Conservation (phyloP, 441 rosid genomes). For the Bocquillonia castaneifolia region DNA sequence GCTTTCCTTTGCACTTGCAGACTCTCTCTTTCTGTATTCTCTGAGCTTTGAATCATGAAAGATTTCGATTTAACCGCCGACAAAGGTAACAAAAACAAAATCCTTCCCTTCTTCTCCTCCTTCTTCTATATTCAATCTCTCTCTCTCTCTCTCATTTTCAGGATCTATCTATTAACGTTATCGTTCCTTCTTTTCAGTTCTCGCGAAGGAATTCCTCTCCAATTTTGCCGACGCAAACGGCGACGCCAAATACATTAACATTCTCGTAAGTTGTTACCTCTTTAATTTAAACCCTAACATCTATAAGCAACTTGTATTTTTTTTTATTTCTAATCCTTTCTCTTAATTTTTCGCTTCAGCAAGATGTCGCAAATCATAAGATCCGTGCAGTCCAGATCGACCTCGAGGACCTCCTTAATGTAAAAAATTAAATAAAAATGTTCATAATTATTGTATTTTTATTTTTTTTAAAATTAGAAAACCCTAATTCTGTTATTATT, state of each 20-base stretch:
- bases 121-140: not conserved
- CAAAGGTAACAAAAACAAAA: conserved; percentile 38
- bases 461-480: too few species aligned
- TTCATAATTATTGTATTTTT: too few species aligned
- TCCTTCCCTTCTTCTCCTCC: too few species aligned
- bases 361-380: conserved; percentile 82
- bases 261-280: conserved; percentile 55
- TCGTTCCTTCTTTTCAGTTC: conserved; percentile 28
- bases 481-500: conserved; percentile 14
- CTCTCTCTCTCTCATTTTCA: not conserved
- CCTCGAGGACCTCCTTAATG: conserved; percentile 73
- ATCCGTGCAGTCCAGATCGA: conserved; percentile 77
- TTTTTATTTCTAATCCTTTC: not conserved
- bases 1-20: not conserved
- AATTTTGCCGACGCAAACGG: conserved; percentile 66
- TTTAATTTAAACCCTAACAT: not conserved
- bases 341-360: conserved; percentile 38
- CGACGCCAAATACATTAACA: conserved; percentile 68
- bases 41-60: conserved; percentile 38
- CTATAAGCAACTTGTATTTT: not conserved
- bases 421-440: too few species aligned
- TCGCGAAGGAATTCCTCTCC: conserved; percentile 77
- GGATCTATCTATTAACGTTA: not conserved
- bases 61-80: conserved; percentile 54
- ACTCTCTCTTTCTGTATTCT: not conserved